Percentiles rank a stretch among this genome's conserved stretches.
phyloP scores from a whole-genome alignment of 345 rosid species.

The Linum usitatissimum region DNA sequence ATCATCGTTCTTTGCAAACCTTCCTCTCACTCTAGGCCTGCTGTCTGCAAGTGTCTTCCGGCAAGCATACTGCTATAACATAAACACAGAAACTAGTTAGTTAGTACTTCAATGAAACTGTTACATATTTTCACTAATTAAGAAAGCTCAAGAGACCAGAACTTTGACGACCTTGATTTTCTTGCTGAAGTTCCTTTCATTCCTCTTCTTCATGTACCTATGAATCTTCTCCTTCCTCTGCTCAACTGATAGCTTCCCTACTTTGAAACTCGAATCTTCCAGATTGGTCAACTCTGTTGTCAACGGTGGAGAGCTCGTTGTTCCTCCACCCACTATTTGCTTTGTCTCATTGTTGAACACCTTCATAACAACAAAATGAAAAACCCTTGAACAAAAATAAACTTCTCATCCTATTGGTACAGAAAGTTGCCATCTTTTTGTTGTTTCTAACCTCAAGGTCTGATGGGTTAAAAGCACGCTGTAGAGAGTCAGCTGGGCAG shows the following conservation, averaged over 20 bases:
- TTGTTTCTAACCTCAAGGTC: slow-evolving; percentile 52
- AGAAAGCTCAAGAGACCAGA: no score
- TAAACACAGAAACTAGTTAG: neutral
- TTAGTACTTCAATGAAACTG: neutral
- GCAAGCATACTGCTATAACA: slow-evolving; percentile 65
- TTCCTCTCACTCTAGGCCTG: slow-evolving; percentile 84
- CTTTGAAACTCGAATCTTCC: slow-evolving; percentile 62
- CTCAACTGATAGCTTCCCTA: slow-evolving; percentile 68
- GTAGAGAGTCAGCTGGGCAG: slow-evolving; percentile 33
- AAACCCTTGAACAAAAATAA: neutral
- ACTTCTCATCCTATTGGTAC: neutral
- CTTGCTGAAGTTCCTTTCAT: slow-evolving; percentile 90
- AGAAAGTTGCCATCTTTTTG: neutral
- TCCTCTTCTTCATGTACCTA: slow-evolving; percentile 89
- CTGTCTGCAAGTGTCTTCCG: slow-evolving; percentile 89
- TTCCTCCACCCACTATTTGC: slow-evolving; percentile 30
- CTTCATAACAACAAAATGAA: slow-evolving; percentile 21
- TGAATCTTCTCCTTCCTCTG: slow-evolving; percentile 90
- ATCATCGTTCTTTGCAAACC: slow-evolving; percentile 89
- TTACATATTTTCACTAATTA: no score
- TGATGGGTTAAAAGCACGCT: slow-evolving; percentile 35
- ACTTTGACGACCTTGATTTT: slow-evolving; percentile 64
- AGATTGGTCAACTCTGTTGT: slow-evolving; percentile 53
- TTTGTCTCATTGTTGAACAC: slow-evolving; percentile 39
- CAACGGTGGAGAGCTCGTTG: slow-evolving; percentile 29